Evolutionary conservation across 768 basidiomycete species (phyloP).

Genomic region (Termitomyces sp.): DNA sequence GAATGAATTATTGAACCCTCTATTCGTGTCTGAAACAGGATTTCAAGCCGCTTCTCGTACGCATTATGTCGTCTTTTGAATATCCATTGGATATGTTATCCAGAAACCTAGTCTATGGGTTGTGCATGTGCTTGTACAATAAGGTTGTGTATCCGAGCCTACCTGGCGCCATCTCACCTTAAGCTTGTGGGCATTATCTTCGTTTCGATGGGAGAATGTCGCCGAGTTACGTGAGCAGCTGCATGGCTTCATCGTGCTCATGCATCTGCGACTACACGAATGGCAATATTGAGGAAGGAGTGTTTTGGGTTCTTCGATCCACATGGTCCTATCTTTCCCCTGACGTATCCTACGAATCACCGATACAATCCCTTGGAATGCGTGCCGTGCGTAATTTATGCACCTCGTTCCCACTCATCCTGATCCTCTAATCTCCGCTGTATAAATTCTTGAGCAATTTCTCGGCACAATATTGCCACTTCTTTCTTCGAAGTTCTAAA

Average conservation of each 20-base stretch:
- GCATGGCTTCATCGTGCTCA: neutral
- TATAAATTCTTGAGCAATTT: conserved; percentile 69
- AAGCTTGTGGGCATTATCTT: neutral
- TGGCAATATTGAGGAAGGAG: neutral
- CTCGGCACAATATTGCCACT: conserved; percentile 41
- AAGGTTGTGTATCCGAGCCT: neutral
- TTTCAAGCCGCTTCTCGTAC: neutral
- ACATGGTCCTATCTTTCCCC: neutral
- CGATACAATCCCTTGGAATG: conserved; percentile 55
- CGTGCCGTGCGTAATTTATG: conserved; percentile 37
- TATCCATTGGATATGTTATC: neutral
- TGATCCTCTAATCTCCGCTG: neutral
- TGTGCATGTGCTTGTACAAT: neutral
- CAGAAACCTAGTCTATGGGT: neutral
- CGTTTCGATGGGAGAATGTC: neutral
- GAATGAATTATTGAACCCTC: neutral
- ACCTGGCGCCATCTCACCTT: neutral
- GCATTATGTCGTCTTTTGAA: neutral
- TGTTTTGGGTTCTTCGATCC: neutral
- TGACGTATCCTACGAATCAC: conserved; percentile 15
- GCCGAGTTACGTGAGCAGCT: neutral
- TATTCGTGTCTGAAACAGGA: neutral
- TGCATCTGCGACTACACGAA: neutral
- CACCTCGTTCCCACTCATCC: neutral
- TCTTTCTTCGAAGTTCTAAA: neutral